Evolutionary conservation across 768 basidiomycete species (phyloP), one percentile per base, ranked within the genome.

Genomic region (Panaeolus papilionaceus): DNA sequence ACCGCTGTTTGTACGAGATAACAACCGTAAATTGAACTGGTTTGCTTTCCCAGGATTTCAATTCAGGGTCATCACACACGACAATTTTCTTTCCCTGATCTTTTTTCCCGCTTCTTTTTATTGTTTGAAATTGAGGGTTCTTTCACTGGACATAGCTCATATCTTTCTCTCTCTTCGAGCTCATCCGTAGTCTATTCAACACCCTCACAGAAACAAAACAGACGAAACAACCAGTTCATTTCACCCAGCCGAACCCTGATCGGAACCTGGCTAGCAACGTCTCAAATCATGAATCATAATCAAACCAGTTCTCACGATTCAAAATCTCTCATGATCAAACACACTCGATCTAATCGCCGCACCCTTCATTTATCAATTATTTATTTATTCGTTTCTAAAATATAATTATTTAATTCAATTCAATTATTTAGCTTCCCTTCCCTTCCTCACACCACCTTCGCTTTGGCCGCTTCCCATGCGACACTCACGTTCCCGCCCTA

Each of bases 1-100:
- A 8, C 63, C 28, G 37, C 67, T 62, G 77, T 80, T 81, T 75
- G 78, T 76, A 69, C 67, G 40, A 73, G 71, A 74, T 72, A 74
- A 72, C 66, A 64, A 65, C 47, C 49, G 23, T 8, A 23, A 61
- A 58, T 61, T 58, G 65, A 54, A 66, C 65, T 38, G 61, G 54
- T 58, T 58, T 58, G 28, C n/a, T 58, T 58, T 58, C 26, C 16
- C 28, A 37, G 54, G 54, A 58, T 58, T 58, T 58, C 54, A 66
- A 64, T 37, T 49, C 12, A 64, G 63, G 63, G 63, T 64, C 63
- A 38, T 40, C 63, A 47, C 20, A n/a, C 20, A n/a, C 20, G 23
- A 3, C 18, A 20, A n/a, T 47, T 47, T 64, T 64, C n/a, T 64
- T 64, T 64, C 39, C 39, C 39, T 45, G 7, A 42, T 8, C 10